phyloP scores from a whole-genome alignment of 2,329 filamentous ascomycete genomes.

The Sporothrix brasiliensis region DNA sequence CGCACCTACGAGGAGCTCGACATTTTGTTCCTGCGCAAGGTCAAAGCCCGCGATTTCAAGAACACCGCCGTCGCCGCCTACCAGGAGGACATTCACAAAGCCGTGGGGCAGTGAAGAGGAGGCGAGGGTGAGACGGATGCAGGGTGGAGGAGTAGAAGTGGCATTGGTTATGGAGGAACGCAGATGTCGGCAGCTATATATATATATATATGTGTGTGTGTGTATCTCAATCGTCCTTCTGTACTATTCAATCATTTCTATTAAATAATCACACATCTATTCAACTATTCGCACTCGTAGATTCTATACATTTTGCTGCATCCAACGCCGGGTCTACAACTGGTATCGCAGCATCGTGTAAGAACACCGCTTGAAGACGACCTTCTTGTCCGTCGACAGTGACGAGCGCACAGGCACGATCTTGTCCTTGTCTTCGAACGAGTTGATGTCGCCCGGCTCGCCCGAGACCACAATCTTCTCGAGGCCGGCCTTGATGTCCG shows the following conservation, averaged over 20 bases:
- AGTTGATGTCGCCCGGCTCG: slow-evolving; percentile 18
- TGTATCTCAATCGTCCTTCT: no score
- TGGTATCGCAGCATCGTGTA: slow-evolving; percentile 26
- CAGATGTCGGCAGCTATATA: no score
- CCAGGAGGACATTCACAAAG: slow-evolving; percentile 21
- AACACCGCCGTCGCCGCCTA: neutral
- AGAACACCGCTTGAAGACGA: slow-evolving; percentile 22
- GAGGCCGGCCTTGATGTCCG: neutral
- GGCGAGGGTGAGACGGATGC: no score
- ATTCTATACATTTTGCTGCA: no score
- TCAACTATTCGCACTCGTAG: no score
- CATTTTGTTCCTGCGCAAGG: slow-evolving; percentile 12
- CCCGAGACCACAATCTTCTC: slow-evolving; percentile 22
- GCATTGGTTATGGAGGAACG: no score
- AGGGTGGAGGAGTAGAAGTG: neutral
- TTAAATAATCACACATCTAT: no score
- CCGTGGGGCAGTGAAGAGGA: neutral
- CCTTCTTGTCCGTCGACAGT: slow-evolving; percentile 14
- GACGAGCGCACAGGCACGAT: slow-evolving; percentile 7
- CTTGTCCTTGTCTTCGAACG: slow-evolving; percentile 26
- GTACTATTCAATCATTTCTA: no score
- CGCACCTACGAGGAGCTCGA: slow-evolving; percentile 23
- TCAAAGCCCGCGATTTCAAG: slow-evolving; percentile 11
- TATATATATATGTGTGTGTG: no score
- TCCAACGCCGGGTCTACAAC: neutral